phyloP scores from a whole-genome alignment of 2,329 filamentous ascomycete genomes.

The Bertia moriformis region DNA sequence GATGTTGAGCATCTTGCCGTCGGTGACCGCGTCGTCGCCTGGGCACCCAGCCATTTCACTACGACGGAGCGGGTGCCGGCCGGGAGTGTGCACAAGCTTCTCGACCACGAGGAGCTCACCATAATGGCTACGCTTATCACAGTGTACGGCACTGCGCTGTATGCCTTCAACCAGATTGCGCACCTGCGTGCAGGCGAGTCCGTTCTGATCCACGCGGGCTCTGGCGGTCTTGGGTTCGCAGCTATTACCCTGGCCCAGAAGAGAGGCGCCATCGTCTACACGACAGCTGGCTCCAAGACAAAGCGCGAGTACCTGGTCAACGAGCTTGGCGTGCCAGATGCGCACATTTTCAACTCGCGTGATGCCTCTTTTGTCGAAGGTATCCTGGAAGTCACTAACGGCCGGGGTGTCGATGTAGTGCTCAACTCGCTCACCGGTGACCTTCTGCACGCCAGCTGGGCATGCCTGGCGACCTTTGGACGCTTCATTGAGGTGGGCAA shows the following conservation, averaged over 20 bases:
- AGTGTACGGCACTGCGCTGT: conserved; percentile 14
- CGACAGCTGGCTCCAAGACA: conserved; percentile 9
- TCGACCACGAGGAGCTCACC: conserved; percentile 7
- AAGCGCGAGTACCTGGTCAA: conserved; percentile 10
- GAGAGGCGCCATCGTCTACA: conserved; percentile 15
- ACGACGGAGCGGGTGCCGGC: conserved; percentile 11
- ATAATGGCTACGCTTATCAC: conserved; percentile 8
- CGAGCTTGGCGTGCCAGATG: conserved; percentile 10
- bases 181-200: conserved; percentile 10
- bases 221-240: conserved; percentile 18
- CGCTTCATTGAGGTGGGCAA: conserved; percentile 26
- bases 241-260: conserved; percentile 15
- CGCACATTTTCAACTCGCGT: conserved; percentile 16
- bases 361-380: conserved; percentile 12
- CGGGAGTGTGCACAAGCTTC: conserved; percentile 9
- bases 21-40: conserved; percentile 12
- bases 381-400: conserved; percentile 10
- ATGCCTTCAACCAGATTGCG: conserved; percentile 14
- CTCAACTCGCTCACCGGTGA: conserved; percentile 14
- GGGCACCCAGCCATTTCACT: conserved; percentile 8
- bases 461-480: conserved; percentile 20
- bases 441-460: conserved; percentile 13
- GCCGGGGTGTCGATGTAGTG: conserved; percentile 15
- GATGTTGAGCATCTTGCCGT: conserved; percentile 5
- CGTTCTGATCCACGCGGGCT: conserved; percentile 18